phyloP scores from a whole-genome alignment of 129 eudicot genomes.

The Rutidosis leptorrhynchoides region DNA sequence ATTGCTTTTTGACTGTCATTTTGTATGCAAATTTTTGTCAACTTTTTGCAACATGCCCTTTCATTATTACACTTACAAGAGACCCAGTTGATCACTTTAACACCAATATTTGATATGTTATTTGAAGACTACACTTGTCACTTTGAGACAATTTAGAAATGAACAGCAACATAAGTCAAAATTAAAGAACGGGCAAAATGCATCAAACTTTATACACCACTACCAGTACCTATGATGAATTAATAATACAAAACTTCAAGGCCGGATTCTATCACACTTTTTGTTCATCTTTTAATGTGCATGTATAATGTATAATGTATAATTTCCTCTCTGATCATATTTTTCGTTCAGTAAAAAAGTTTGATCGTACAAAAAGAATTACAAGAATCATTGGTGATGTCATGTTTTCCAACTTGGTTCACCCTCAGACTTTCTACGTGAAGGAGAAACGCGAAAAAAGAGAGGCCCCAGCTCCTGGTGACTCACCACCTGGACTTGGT shows the following conservation, averaged over 20 bases:
- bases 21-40: too few species aligned
- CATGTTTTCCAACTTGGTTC: background rate
- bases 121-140: too few species aligned
- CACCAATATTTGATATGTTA: too few species aligned
- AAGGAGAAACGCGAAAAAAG: slow-evolving; percentile 92
- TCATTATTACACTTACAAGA: too few species aligned
- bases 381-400: slow-evolving; percentile 25
- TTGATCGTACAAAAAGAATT: slow-evolving; percentile 40
- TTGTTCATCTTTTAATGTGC: slow-evolving; percentile 13
- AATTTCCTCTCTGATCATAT: slow-evolving; percentile 24
- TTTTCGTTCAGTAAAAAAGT: slow-evolving; percentile 6
- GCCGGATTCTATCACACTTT: slow-evolving; percentile 8
- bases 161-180: too few species aligned
- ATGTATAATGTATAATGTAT: too few species aligned
- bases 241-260: slow-evolving; percentile 34
- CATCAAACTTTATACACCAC: slow-evolving; percentile 28
- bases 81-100: too few species aligned
- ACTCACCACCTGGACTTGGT: slow-evolving; percentile 58
- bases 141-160: too few species aligned
- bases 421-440: slow-evolving; percentile 29
- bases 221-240: slow-evolving; percentile 26
- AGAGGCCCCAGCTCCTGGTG: slow-evolving; percentile 59
- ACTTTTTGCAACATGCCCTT: too few species aligned
- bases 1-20: too few species aligned
- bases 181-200: too few species aligned